Evolutionary conservation across 371 early-diverging fungal species (phyloP), one percentile per base, ranked within the genome.

Genomic region (Blakeslea trispora): DNA sequence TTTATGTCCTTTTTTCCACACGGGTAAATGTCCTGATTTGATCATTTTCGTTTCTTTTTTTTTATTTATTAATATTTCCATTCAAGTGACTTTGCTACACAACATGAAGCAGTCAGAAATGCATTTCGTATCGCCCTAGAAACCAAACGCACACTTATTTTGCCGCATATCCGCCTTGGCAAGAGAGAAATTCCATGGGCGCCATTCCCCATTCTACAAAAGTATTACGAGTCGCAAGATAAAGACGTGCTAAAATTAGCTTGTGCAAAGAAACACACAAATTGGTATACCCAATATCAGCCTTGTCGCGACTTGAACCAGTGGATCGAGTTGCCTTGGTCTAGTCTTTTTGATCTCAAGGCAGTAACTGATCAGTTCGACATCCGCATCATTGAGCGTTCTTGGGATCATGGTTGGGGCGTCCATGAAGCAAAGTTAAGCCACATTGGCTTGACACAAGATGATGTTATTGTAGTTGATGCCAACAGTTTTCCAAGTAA

Each of bases 1-100:
- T 72, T 66, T 24, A 47, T 72, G 13, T 69, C 73, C 6, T 72
- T 64, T 62, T 59, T 73, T 46, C 74, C 74, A 22, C 74, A 73
- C 23, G 70, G 72, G 72, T 68, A 72, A 53, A 23, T 2, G 17
- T 23, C 1, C 11, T 39, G 24, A 23, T 41, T 17, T 21, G 22
- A 10, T 6, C 18, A n/a, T n/a, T 17, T 43, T 19, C 28, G 14
- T 19, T 35, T 6, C 5, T 10, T 40, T 53, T 19, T 22, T 18
- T 21, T 18, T 13, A 34, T 15, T 40, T 43, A 14, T 17, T 18
- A 18, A 43, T 45, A 1, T 34, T 35, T 21, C 37, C 32, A 18
- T 24, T 21, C 18, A 46, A 71, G 72, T 10, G 68, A 64, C 45
- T 73, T 73, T 37, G 50, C 69, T 19, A 65, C 58, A 18, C 73